Evolutionary conservation across 1,139 yeast genomes (phyloP).

Genomic region (Yarrowia galli): DNA sequence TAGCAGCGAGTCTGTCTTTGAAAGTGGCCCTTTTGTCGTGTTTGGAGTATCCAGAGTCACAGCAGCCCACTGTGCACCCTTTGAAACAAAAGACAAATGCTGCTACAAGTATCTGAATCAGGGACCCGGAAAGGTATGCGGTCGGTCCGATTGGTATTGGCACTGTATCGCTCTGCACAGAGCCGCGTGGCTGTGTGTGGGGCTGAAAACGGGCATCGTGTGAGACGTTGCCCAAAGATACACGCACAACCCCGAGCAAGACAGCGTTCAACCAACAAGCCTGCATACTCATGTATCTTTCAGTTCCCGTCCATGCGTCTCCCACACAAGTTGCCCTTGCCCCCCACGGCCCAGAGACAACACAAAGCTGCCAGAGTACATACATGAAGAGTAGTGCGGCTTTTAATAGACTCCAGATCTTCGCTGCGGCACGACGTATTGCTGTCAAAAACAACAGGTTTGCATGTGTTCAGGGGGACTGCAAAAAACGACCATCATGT

Average conservation of each 20-base stretch:
- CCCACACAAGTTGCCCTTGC: too few relatives aligned
- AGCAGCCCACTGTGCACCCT: too few relatives aligned
- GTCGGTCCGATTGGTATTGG: constrained; percentile 3
- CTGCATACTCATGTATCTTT: background rate
- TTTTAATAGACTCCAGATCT: constrained; percentile 26
- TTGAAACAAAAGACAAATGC: background rate
- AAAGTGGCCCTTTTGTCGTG: too few relatives aligned
- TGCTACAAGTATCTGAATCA: constrained; percentile 5
- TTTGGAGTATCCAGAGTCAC: too few relatives aligned
- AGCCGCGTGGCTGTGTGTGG: background rate
- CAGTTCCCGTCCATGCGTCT: too few relatives aligned
- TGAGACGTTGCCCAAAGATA: too few relatives aligned
- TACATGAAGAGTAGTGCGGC: constrained; percentile 17
- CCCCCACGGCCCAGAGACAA: constrained; percentile 16
- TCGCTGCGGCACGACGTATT: constrained; percentile 28
- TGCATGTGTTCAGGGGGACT: constrained; percentile 9
- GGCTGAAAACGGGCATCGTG: background rate
- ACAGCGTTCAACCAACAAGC: background rate
- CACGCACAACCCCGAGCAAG: too few relatives aligned
- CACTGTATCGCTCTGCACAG: background rate
- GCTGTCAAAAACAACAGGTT: constrained; percentile 15
- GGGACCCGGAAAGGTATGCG: constrained; percentile 18
- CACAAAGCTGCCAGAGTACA: background rate
- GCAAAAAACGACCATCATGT: background rate
- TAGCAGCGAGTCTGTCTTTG: too few relatives aligned